phyloP scores from a whole-genome alignment of 345 rosid genomes.

The Boechera stricta region DNA sequence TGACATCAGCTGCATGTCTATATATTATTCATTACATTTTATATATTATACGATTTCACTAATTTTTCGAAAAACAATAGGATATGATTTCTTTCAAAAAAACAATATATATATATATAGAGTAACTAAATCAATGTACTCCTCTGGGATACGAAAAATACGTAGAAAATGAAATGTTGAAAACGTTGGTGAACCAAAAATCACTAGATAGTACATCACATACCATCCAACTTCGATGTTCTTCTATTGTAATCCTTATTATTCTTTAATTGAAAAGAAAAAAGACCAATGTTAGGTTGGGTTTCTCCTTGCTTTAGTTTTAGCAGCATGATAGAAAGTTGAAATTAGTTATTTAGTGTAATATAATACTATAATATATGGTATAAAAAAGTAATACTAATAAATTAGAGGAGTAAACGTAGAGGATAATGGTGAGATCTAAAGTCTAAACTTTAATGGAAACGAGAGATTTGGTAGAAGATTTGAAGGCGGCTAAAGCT shows the following conservation, averaged over 20 bases:
- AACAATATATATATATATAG: background rate
- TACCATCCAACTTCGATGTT: slow-evolving; percentile 16
- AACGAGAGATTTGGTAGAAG: slow-evolving; percentile 38
- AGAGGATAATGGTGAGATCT: slow-evolving; percentile 38
- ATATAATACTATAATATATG: background rate
- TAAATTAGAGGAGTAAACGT: slow-evolving; percentile 32
- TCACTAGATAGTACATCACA: slow-evolving; percentile 6
- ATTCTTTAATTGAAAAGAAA: background rate
- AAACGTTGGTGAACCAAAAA: background rate
- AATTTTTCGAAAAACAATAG: background rate
- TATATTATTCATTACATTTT: background rate
- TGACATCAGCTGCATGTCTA: slow-evolving; percentile 30
- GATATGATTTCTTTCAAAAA: background rate
- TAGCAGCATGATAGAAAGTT: slow-evolving; percentile 35
- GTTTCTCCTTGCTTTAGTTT: slow-evolving; percentile 26
- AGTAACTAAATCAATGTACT: background rate
- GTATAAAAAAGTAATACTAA: slow-evolving; percentile 30
- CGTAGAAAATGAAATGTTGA: background rate
- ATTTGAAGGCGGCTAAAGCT: slow-evolving; percentile 48
- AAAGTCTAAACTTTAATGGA: slow-evolving; percentile 23
- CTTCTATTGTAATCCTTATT: slow-evolving; percentile 7
- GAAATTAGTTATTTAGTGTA: slow-evolving; percentile 22
- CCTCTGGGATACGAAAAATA: background rate
- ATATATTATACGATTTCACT: slow-evolving; percentile 19
- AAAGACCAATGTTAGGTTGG: slow-evolving; percentile 23